Conservation (phyloP, 225 moss, liverwort and hornwort genomes). For the Polytrichum commune region DNA sequence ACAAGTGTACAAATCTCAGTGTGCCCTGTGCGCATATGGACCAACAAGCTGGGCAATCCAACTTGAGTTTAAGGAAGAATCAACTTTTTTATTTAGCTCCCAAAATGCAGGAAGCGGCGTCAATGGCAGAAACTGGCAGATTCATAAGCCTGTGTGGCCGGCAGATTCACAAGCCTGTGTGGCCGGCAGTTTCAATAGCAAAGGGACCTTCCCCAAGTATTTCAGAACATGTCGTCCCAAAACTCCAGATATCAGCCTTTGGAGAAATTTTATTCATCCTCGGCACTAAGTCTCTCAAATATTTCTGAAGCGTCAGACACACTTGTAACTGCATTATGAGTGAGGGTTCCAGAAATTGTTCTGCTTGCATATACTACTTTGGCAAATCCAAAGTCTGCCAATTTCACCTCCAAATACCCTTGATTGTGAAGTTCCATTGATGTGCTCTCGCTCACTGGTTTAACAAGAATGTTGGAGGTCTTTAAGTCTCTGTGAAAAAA, state of each 20-base stretch:
- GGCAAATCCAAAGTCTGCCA: constrained; percentile 10
- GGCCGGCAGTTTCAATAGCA: too few relatives aligned
- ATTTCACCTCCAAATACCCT: constrained; percentile 6
- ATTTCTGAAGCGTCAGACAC: not conserved
- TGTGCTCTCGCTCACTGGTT: not conserved
- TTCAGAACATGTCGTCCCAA: too few relatives aligned
- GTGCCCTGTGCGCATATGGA: too few relatives aligned
- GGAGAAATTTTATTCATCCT: not conserved
- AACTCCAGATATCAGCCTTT: constrained; percentile 2
- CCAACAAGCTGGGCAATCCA: too few relatives aligned
- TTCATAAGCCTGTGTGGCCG: too few relatives aligned
- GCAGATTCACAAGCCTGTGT: too few relatives aligned
- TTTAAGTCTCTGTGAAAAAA: not conserved
- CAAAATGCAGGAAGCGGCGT: too few relatives aligned
- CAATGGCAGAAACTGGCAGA: too few relatives aligned
- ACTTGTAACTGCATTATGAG: not conserved
- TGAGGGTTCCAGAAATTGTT: not conserved
- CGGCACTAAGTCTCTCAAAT: not conserved
- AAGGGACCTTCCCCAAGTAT: not conserved
- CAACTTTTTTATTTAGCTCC: too few relatives aligned
- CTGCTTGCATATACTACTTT: not conserved
- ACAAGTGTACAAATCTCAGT: too few relatives aligned
- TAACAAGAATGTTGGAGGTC: constrained; percentile 5
- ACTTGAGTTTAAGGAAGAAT: too few relatives aligned
- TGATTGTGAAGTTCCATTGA: not conserved